These are phyloP conservation scores for Talaromyces sp. DNA, from an alignment of 2,329 filamentous ascomycete species.

Conservation along the genomic window DNA sequence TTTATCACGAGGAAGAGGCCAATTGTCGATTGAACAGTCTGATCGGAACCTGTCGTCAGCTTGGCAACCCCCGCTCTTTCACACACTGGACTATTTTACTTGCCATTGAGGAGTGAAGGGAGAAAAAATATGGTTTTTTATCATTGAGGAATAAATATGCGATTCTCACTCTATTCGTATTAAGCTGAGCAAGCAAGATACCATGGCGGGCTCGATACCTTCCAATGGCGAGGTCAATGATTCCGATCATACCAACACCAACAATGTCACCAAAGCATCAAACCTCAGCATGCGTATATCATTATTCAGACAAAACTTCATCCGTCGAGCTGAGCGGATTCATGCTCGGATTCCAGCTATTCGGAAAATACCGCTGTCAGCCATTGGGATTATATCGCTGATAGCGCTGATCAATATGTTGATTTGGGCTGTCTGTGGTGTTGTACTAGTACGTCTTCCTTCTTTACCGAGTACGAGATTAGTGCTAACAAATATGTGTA, in stretches of 20 bases:
- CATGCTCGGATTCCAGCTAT: constrained; percentile 55
- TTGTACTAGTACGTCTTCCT: constrained; percentile 51
- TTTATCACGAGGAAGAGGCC: constrained; percentile 2
- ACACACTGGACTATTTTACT: neutral
- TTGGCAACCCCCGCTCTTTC: constrained; percentile 3
- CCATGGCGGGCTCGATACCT: neutral
- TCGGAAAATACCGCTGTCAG: constrained; percentile 54
- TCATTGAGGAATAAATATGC: neutral
- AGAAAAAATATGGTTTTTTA: neutral
- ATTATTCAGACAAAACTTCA: constrained; percentile 24
- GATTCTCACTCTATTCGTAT: neutral
- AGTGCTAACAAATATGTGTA: constrained; percentile 18
- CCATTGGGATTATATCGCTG: constrained; percentile 55
- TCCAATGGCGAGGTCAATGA: neutral
- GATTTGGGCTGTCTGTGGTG: constrained; percentile 57
- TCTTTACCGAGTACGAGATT: neutral
- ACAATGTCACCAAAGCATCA: neutral
- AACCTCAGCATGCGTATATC: neutral
- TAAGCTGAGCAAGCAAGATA: neutral
- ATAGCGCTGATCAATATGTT: constrained; percentile 54
- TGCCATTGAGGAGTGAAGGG: neutral
- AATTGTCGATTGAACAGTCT: neutral
- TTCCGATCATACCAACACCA: neutral
- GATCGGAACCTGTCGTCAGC: neutral
- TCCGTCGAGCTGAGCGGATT: constrained; percentile 42